phyloP scores from a whole-genome alignment of 176 grass and related monocot genomes.

The Hordeum vulgare region MorexV3_pseudomolecules_assembly NC_058522.1:524452425-524452924 shows the following conservation, averaged over 20 bases:
- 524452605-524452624: constrained; percentile 70
- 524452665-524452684: constrained; percentile 87
- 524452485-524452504: background rate
- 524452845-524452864: background rate
- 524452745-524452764: background rate
- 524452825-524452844: background rate
- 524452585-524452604: constrained; percentile 73
- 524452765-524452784: background rate
- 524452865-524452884: background rate
- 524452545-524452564: background rate
- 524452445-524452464: background rate
- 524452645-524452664: constrained; percentile 77
- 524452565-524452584: constrained; percentile 48
- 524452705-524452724: constrained; percentile 16
- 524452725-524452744: background rate
- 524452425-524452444: background rate
- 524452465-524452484: background rate
- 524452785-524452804: background rate
- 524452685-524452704: constrained; percentile 4
- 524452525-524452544: background rate
- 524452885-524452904: background rate
- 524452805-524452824: background rate
- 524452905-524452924: background rate
- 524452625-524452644: constrained; percentile 70
- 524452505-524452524: background rate